A percentile compares a stretch with the other conserved stretches of the same genome.
These are phyloP conservation scores for Ceratocystiopsis sp. DNA, from an alignment of 2,329 filamentous ascomycete genomes.

Conservation along the genomic window DNA sequence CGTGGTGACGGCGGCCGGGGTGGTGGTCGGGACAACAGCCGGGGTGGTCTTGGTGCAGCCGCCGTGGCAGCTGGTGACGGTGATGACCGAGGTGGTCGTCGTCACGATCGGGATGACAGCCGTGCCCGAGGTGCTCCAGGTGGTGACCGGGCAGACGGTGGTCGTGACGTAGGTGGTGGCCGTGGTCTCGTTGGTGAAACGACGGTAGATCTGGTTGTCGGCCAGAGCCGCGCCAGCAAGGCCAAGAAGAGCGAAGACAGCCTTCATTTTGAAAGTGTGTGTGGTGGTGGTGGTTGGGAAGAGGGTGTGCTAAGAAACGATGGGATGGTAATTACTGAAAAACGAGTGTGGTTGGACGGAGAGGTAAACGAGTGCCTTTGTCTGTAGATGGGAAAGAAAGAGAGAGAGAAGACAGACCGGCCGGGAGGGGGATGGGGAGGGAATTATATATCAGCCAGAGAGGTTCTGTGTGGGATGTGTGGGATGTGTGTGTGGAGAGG, in stretches of 20 bases:
- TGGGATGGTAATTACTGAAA: no score
- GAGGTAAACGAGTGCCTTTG: no score
- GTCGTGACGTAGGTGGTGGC: not conserved
- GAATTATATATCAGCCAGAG: not conserved
- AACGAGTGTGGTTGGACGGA: no score
- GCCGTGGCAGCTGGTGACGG: slow-evolving; percentile 21
- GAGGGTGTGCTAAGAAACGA: not conserved
- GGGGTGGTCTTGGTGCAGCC: slow-evolving; percentile 16
- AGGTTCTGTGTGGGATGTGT: no score
- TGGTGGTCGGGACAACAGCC: slow-evolving; percentile 11
- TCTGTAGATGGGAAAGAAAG: no score
- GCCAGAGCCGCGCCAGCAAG: slow-evolving; percentile 15
- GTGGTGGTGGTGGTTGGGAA: not conserved
- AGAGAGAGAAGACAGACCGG: no score
- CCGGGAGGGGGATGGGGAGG: no score
- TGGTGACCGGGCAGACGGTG: slow-evolving; percentile 17
- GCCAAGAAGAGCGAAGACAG: slow-evolving; percentile 15
- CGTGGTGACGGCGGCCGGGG: not conserved
- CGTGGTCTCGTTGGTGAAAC: slow-evolving; percentile 8
- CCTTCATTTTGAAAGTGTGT: slow-evolving; percentile 15
- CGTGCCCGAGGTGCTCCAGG: slow-evolving; percentile 23
- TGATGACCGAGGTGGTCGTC: slow-evolving; percentile 24
- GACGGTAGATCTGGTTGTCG: slow-evolving; percentile 7
- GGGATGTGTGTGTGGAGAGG: no score
- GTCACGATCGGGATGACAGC: slow-evolving; percentile 6